Evolutionary conservation across 495 filamentous ascomycete species (phyloP).

Genomic region (Aspergillus asperescens): DNA sequence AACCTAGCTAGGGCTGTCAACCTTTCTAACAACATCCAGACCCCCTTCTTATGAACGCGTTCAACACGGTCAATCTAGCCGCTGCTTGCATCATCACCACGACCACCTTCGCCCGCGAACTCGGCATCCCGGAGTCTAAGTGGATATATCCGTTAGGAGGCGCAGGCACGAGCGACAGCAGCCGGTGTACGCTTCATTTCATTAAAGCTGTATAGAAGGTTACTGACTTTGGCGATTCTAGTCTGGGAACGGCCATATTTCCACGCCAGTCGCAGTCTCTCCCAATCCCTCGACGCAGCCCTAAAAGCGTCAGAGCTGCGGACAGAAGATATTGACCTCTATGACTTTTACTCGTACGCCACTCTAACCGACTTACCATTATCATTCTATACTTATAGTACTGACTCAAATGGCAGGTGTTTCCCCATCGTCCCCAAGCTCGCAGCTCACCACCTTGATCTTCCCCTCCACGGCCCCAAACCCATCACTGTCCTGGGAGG

Average conservation of each 20-base stretch:
- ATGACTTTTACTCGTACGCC: constrained; percentile 49
- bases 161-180: constrained; percentile 46
- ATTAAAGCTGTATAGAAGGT: not conserved
- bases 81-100: constrained; percentile 50
- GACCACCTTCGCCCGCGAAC: constrained; percentile 38
- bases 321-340: constrained; percentile 46
- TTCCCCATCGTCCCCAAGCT: constrained; percentile 58
- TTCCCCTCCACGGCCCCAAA: constrained; percentile 39
- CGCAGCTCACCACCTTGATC: constrained; percentile 46
- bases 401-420: constrained; percentile 11
- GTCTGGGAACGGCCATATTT: constrained; percentile 53
- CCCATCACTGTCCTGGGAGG: constrained; percentile 52
- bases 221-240: constrained; percentile 17
- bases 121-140: constrained; percentile 43
- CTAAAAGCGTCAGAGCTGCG: constrained; percentile 30
- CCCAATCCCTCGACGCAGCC: constrained; percentile 43
- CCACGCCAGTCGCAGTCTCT: constrained; percentile 45
- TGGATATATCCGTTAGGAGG: constrained; percentile 56
- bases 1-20: not conserved
- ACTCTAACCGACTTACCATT: not conserved
- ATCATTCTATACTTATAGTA: not conserved
- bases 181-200: constrained; percentile 34
- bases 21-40: constrained; percentile 31
- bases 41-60: constrained; percentile 57
- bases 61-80: constrained; percentile 54